A percentile compares a stretch with the other conserved stretches of the same genome.
Conservation (phyloP, 208 protist genomes). For the Acanthamoeba comandoni region DNA sequence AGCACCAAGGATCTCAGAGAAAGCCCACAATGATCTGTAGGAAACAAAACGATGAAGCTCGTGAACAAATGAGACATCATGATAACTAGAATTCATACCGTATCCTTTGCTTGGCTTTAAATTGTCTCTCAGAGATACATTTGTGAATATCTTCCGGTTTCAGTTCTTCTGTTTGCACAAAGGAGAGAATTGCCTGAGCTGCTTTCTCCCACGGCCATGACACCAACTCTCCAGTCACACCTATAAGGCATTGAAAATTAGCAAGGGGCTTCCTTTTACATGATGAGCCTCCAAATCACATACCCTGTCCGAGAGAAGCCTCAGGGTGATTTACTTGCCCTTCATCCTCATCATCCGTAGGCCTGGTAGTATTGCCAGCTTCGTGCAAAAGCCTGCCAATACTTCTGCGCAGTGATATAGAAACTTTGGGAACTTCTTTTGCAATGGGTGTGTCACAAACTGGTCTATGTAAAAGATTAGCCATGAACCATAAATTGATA, state of each 20-base stretch:
- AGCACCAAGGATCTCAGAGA: too few species aligned
- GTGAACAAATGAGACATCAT: too few species aligned
- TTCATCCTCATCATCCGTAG: not conserved
- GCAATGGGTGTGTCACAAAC: too few species aligned
- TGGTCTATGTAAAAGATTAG: not conserved
- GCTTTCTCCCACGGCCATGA: not conserved
- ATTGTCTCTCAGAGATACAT: too few species aligned
- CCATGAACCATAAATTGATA: not conserved
- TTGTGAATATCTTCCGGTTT: too few species aligned
- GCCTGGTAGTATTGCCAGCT: not conserved
- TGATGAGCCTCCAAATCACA: too few species aligned
- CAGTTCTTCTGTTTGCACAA: not conserved
- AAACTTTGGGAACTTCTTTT: not conserved
- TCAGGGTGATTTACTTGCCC: not conserved
- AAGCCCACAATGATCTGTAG: too few species aligned
- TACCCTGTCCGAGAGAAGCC: too few species aligned
- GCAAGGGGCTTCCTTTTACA: too few species aligned
- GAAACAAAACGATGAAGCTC: too few species aligned
- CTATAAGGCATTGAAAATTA: not conserved
- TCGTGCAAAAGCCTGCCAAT: not conserved
- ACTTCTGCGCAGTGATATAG: not conserved
- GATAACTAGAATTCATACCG: too few species aligned
- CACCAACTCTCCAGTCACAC: not conserved
- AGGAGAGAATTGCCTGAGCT: constrained; percentile 8
- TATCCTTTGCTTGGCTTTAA: too few species aligned